Evolutionary conservation across 2,329 filamentous ascomycete genomes (phyloP).

Genomic region (Colletotrichum destructivum): DNA sequence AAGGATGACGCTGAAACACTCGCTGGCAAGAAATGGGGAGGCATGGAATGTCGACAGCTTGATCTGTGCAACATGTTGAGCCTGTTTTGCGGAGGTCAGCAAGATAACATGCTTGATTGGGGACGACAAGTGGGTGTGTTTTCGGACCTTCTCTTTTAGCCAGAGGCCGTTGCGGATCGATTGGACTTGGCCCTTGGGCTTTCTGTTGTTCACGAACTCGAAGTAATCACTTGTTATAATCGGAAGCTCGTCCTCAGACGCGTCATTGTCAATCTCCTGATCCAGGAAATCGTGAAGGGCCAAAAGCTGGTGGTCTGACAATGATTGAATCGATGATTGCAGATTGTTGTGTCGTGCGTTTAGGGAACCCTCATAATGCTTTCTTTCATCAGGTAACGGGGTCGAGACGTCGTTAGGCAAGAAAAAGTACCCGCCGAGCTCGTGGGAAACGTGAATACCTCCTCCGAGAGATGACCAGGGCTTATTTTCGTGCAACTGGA

Average conservation of each 20-base stretch:
- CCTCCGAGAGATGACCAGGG: neutral
- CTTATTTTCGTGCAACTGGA: neutral
- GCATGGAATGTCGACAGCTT: conserved; percentile 6
- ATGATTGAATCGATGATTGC: neutral
- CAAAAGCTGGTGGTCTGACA: conserved; percentile 1
- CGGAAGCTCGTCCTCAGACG: neutral
- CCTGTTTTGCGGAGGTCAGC: neutral
- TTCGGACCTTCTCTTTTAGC: neutral
- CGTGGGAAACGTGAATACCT: neutral
- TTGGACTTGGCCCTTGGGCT: neutral
- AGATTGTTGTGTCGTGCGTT: neutral
- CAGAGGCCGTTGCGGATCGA: conserved; percentile 1
- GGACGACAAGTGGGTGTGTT: neutral
- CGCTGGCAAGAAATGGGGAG: conserved; percentile 1
- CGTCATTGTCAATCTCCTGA: neutral
- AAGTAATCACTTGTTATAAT: neutral
- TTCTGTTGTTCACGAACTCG: neutral
- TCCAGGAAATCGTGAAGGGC: neutral
- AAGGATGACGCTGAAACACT: neutral
- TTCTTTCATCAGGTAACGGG: neutral
- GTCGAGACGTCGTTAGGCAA: neutral
- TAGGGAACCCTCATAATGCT: neutral
- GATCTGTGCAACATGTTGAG: neutral
- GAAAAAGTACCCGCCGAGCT: neutral
- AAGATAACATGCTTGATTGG: neutral